Conservation (phyloP, 1,284 basidiomycete species). For the Ceratobasidium sp. region DNA sequence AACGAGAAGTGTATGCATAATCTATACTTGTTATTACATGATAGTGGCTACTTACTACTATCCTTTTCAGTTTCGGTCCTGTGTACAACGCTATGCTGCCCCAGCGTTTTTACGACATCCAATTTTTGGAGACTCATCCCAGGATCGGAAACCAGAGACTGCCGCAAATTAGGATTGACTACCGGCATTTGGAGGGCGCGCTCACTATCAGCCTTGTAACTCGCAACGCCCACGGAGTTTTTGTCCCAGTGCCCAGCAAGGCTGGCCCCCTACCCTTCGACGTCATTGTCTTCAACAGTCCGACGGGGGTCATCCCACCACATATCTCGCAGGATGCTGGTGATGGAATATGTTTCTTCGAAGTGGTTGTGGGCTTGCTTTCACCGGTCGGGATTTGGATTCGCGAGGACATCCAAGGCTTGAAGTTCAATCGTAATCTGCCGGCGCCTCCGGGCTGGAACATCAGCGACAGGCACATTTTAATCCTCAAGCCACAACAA, state of each 20-base stretch:
- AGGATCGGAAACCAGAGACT: not conserved
- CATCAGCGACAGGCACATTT: constrained; percentile 3
- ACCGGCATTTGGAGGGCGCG: constrained; percentile 2
- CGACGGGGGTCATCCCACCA: not conserved
- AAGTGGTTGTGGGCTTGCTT: not conserved
- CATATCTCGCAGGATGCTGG: not conserved
- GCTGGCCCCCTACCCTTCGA: not conserved
- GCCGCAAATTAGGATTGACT: not conserved
- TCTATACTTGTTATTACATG: no score
- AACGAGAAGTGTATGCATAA: no score
- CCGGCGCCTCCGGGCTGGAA: not conserved
- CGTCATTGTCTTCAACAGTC: constrained; percentile 9
- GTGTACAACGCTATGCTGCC: not conserved
- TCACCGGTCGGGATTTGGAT: constrained; percentile 6
- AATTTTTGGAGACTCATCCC: not conserved
- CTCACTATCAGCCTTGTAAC: not conserved
- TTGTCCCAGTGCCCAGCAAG: constrained; percentile 7
- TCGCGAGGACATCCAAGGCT: not conserved
- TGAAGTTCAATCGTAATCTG: not conserved
- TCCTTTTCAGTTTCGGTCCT: not conserved
- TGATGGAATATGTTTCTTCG: not conserved
- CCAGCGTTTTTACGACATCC: constrained; percentile 7
- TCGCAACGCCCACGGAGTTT: not conserved
- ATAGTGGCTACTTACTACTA: no score
- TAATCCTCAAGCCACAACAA: constrained; percentile 3